phyloP scores from a whole-genome alignment of 306 rosid species.

The Carpinus viminea region DNA sequence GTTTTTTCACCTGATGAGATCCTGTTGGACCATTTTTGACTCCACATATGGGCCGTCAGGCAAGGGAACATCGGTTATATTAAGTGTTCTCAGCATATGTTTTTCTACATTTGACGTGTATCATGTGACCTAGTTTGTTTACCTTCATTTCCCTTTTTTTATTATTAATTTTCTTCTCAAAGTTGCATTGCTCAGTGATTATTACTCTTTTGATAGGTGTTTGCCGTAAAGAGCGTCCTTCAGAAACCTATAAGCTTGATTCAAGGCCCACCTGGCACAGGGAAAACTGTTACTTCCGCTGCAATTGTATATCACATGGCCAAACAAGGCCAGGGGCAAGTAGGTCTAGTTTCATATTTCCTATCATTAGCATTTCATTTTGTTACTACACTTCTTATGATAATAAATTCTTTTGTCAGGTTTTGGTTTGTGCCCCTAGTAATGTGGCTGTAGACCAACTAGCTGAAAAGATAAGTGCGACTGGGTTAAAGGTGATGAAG shows the following conservation, averaged over 20 bases:
- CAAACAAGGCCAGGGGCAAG: conserved; percentile 99
- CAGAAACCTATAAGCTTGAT: conserved; percentile 99
- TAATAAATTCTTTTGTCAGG: conserved; percentile 45
- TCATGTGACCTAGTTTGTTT: neutral
- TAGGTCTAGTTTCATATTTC: conserved; percentile 14
- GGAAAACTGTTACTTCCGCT: conserved; percentile 98
- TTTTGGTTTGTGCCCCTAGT: conserved; percentile 98
- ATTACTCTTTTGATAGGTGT: conserved; percentile 55
- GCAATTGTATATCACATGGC: conserved; percentile 99
- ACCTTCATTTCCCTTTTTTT: neutral
- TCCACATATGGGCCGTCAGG: neutral
- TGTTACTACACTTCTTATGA: neutral
- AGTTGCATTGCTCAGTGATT: conserved; percentile 10
- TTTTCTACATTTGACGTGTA: neutral
- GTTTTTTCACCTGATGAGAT: neutral
- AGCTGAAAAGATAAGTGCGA: conserved; percentile 98
- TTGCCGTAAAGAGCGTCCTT: conserved; percentile 96
- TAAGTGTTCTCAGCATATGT: neutral
- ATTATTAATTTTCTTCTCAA: neutral
- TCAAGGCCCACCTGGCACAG: conserved; percentile 99
- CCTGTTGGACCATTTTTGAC: neutral
- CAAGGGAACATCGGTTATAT: neutral
- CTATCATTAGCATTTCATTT: neutral
- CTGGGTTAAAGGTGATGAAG: conserved; percentile 87
- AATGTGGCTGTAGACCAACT: conserved; percentile 96